Conservation (phyloP, 1,284 basidiomycete species). For the Leccinum subatratum region DNA sequence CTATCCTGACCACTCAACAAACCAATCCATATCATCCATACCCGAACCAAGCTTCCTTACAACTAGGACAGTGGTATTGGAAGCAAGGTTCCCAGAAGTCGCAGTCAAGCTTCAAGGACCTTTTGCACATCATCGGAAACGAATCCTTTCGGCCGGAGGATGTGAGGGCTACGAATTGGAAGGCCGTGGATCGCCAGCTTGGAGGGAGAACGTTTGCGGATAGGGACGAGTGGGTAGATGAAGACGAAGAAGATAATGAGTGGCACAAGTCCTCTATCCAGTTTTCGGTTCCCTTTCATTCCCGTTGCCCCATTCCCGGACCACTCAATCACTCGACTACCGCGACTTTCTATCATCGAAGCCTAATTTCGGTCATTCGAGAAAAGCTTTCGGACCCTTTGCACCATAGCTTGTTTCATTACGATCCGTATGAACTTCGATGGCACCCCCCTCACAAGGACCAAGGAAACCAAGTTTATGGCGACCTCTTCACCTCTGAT, state of each 20-base stretch:
- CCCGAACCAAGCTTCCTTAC: not conserved
- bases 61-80: constrained; percentile 1
- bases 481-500: not conserved
- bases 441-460: not conserved
- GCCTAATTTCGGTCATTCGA: not conserved
- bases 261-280: constrained; percentile 1
- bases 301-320: not conserved
- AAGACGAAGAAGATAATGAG: not conserved
- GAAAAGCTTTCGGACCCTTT: not conserved
- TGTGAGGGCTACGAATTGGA: constrained; percentile 2
- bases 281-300: no score
- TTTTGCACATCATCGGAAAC: not conserved
- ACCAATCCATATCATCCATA: not conserved
- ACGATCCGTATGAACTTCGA: not conserved
- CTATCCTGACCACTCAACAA: not conserved
- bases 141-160: not conserved
- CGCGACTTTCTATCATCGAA: not conserved
- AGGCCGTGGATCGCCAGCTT: not conserved
- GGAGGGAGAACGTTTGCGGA: not conserved
- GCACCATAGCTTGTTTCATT: not conserved
- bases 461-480: not conserved
- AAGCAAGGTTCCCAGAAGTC: constrained; percentile 1
- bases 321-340: not conserved
- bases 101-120: not conserved
- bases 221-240: not conserved